Percentiles rank a stretch among this genome's conserved stretches.
Conservation (phyloP, 208 protist species). For the Willaertia magna region DNA sequence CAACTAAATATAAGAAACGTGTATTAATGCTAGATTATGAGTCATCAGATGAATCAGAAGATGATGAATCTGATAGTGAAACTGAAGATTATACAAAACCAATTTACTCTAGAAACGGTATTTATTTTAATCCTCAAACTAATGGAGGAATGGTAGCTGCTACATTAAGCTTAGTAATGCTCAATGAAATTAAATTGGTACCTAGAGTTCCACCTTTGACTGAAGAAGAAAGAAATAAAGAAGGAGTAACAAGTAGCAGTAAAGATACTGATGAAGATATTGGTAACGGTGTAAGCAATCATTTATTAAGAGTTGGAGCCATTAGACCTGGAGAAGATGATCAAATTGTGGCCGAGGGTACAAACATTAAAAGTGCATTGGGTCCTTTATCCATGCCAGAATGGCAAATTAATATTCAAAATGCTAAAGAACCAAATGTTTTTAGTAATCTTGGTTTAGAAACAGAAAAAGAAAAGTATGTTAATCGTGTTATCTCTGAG, state of each 20-base stretch:
- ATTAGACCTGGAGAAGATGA: not conserved
- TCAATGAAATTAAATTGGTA: not conserved
- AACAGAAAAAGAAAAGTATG: not conserved
- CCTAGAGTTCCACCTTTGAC: not conserved
- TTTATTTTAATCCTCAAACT: not conserved
- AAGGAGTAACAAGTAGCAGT: not conserved
- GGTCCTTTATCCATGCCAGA: not conserved
- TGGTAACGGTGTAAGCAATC: not conserved
- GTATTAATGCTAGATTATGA: not conserved
- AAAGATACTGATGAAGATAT: not conserved
- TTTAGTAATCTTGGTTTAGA: not conserved
- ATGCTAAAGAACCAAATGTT: not conserved
- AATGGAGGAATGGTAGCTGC: not conserved
- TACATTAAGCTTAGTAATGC: not conserved
- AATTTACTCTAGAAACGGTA: not conserved
- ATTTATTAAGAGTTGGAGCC: not conserved
- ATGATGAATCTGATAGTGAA: not conserved
- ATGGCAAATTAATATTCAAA: not conserved
- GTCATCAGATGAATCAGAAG: not conserved
- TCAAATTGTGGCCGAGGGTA: not conserved
- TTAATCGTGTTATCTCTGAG: not conserved
- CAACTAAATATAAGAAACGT: not conserved
- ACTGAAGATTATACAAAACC: not conserved
- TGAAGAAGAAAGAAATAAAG: not conserved
- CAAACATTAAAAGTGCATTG: not conserved